phyloP scores from a whole-genome alignment of 2,329 filamentous ascomycete species.

The Pestalotiopsis sp. region DNA sequence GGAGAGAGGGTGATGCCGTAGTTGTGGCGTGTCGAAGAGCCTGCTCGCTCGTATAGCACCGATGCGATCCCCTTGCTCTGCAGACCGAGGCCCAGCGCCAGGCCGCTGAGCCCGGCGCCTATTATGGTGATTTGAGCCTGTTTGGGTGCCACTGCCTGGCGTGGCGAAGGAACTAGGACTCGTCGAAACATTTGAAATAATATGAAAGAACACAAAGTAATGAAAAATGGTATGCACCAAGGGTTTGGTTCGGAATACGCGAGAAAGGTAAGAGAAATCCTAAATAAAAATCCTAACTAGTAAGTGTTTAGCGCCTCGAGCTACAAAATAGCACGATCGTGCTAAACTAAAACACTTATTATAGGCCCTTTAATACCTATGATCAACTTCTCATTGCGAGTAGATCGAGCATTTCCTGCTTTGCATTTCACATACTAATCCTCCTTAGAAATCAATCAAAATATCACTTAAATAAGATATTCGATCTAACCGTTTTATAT shows the following conservation, averaged over 20 bases:
- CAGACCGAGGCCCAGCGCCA: background rate
- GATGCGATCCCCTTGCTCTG: background rate
- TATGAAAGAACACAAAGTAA: background rate
- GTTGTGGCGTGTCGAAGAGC: background rate
- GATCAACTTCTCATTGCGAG: background rate
- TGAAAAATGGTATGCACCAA: no score
- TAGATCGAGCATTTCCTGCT: background rate
- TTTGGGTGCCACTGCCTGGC: background rate
- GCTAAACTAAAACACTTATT: no score
- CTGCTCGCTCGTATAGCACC: background rate
- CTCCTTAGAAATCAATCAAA: no score
- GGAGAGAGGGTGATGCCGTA: background rate
- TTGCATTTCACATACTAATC: background rate
- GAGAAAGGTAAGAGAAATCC: background rate
- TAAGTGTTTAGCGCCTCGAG: background rate
- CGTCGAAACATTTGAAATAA: background rate
- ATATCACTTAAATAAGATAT: no score
- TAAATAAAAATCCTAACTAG: background rate
- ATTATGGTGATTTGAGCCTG: background rate
- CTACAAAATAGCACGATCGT: background rate
- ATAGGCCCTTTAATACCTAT: background rate
- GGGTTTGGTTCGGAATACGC: background rate
- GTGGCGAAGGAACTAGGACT: background rate
- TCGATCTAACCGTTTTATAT: no score
- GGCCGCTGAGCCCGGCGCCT: background rate